Evolutionary conservation across 1,139 yeast genomes (phyloP), one percentile per base, ranked within the genome.

Genomic region (Hyphopichia fennica): DNA sequence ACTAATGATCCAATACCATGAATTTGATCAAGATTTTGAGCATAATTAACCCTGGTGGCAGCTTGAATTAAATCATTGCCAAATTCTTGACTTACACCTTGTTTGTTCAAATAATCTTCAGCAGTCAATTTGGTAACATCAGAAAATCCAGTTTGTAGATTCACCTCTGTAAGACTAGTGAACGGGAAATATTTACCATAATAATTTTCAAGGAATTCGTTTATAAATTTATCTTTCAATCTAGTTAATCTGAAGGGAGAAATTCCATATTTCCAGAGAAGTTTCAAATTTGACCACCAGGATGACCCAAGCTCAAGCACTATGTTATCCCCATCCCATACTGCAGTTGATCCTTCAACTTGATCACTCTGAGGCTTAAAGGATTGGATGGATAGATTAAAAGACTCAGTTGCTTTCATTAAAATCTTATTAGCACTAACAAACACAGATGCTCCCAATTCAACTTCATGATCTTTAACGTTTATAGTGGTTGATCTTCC

Each of bases 381-480:
- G 6, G 43, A 43, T 8, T 40, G 29, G 3, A 50, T 44, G 3
- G 45, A 33, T 17, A 72, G 48, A n/a, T 57, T 55, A 51, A 71
- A 70, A 29, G 53, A 54, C 18, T 57, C 45, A 4, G 62, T 70
- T 0, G 75, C 75, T 25, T 57, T 52, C 13, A 37, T 37, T 34
- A 74, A 42, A 22, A 71, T 65, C 41, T 51, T 46, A 44, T 74
- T 75, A 9, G 57, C 65, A 8, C 54, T 52, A n/a, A 70, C 71
- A 45, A 69, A 73, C 1, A 72, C 58, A 1, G 72, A 59, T 0
- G 68, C 79, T 5, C 79, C 79, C 7, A 72, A 45, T 48, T 73
- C 79, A 23, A 66, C 51, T 13, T 53, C 45, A 23, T 16, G n/a
- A 4, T 9, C 19, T 9, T 31, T 16, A 9, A 56, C 45, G 18